Evolutionary conservation across 805 yeast genomes (phyloP), one percentile per base, ranked within the genome.

Genomic region (Candida piceae): DNA sequence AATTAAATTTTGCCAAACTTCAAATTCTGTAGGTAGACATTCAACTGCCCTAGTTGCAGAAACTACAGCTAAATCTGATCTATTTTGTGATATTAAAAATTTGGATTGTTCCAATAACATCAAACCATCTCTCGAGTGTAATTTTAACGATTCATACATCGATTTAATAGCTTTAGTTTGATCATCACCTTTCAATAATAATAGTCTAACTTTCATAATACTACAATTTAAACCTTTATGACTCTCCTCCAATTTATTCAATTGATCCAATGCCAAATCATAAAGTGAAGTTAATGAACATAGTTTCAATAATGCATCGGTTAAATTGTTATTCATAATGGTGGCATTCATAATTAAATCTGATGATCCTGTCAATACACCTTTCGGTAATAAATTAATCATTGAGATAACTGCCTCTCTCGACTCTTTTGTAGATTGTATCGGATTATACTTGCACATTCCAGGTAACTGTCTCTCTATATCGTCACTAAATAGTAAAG

Each of bases 21-120:
- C 73, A 53, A 80, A 86, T 54, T 82, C 90, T 2, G 85, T 67
- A 0, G 95, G 95, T n/a, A 84, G 65, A 2, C 83, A 67, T 34
- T 72, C 66, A 15, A 83, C 78, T 4, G 88, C 74, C 18, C 74
- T 66, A 15, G 68, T 60, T 0, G 94, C 83, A 8, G 80, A 61
- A 16, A 66, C 58, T 13, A 76, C 55, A 0, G 95, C 95, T 29
- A 74, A 53, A 27, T 68, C 72, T 13, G 69, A 64, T n/a, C 75
- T 52, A 18, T 64, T 58, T 52, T 80, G 81, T 7, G 70, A 52
- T 5, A 80, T 59, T 37, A 86, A 64, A 50, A 79, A 84, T 45
- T 70, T 67, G 1, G 83, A 76, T 58, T 86, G 95, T 45, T 74
- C 72, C 11, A 71, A 62, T 20, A 83, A 60, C 42, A 82, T 59